Evolutionary conservation across 352 stramenopile genomes (phyloP).

Genomic region (Globisporangium splendens): DNA sequence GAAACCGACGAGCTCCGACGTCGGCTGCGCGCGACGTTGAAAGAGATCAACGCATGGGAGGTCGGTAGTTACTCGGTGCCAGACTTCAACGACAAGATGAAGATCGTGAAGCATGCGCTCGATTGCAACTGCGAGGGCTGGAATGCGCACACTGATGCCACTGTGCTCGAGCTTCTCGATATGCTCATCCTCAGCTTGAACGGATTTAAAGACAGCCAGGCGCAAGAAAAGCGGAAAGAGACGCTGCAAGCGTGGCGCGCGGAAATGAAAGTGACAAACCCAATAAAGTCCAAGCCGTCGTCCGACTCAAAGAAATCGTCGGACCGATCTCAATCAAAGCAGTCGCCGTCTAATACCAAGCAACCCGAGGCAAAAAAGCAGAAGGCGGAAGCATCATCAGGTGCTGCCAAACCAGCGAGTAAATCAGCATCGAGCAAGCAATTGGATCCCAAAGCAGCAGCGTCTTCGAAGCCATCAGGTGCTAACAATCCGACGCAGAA

Average conservation of each 20-base stretch:
- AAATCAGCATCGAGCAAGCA: too few species aligned
- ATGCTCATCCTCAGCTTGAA: conserved; percentile 5
- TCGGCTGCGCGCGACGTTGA: conserved; percentile 8
- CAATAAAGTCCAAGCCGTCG: neutral
- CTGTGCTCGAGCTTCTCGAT: conserved; percentile 13
- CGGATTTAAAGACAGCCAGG: conserved; percentile 15
- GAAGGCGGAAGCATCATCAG: neutral
- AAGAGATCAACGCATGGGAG: conserved; percentile 15
- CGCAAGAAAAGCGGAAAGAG: conserved; percentile 14
- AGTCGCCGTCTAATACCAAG: neutral
- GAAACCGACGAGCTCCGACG: conserved; percentile 15
- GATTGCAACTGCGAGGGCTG: conserved; percentile 15
- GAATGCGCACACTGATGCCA: conserved; percentile 8
- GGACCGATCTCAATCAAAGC: neutral
- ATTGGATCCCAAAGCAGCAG: neutral
- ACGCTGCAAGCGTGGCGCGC: conserved; percentile 11
- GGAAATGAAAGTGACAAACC: conserved; percentile 9
- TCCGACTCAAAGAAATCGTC: neutral
- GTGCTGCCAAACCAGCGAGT: neutral
- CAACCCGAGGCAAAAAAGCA: neutral
- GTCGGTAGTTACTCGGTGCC: conserved; percentile 8
- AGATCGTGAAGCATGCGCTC: conserved; percentile 6
- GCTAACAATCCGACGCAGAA: too few species aligned
- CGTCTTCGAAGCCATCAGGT: too few species aligned
- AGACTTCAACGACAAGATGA: conserved; percentile 17